phyloP scores from a whole-genome alignment of 1,284 basidiomycete genomes.

The Austroboletus novae-zelandiae region DNA sequence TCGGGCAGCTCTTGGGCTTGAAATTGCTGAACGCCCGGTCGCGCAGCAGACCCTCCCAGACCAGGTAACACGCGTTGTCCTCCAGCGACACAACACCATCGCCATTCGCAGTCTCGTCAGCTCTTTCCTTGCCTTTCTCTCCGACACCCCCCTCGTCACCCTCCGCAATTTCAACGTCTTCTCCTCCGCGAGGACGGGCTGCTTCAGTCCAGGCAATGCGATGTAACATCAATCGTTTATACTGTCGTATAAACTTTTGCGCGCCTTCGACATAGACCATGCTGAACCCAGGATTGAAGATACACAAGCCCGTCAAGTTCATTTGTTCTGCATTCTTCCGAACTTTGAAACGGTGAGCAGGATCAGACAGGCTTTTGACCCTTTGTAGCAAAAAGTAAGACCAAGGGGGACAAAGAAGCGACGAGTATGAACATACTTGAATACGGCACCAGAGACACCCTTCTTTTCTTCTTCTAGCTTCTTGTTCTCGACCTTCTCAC shows the following conservation, averaged over 20 bases:
- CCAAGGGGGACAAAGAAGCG: background rate
- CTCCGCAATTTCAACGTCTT: slow-evolving; percentile 64
- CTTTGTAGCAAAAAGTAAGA: slow-evolving; percentile 38
- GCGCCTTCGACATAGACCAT: slow-evolving; percentile 95
- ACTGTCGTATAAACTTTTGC: slow-evolving; percentile 81
- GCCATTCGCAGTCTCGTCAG: slow-evolving; percentile 16
- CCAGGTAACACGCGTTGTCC: slow-evolving; percentile 84
- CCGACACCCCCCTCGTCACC: slow-evolving; percentile 43
- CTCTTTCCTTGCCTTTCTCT: slow-evolving; percentile 32
- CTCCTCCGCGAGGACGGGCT: slow-evolving; percentile 71
- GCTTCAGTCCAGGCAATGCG: slow-evolving; percentile 96
- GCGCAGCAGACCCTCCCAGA: slow-evolving; percentile 91
- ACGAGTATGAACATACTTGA: slow-evolving; percentile 64
- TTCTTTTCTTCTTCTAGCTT: slow-evolving; percentile 84
- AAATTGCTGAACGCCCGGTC: slow-evolving; percentile 83
- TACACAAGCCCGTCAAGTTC: slow-evolving; percentile 82
- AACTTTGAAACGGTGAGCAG: slow-evolving; percentile 94
- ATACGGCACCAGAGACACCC: slow-evolving; percentile 85
- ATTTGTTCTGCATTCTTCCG: slow-evolving; percentile 93
- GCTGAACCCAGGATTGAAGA: slow-evolving; percentile 87
- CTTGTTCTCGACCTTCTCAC: slow-evolving; percentile 84
- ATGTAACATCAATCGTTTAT: slow-evolving; percentile 83
- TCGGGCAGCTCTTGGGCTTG: slow-evolving; percentile 82
- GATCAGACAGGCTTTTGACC: slow-evolving; percentile 88
- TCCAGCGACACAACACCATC: slow-evolving; percentile 52